Evolutionary conservation across 2,329 filamentous ascomycete species (phyloP), one percentile per base, ranked within the genome.

Genomic region (Pseudocercospora fijiensis): DNA sequence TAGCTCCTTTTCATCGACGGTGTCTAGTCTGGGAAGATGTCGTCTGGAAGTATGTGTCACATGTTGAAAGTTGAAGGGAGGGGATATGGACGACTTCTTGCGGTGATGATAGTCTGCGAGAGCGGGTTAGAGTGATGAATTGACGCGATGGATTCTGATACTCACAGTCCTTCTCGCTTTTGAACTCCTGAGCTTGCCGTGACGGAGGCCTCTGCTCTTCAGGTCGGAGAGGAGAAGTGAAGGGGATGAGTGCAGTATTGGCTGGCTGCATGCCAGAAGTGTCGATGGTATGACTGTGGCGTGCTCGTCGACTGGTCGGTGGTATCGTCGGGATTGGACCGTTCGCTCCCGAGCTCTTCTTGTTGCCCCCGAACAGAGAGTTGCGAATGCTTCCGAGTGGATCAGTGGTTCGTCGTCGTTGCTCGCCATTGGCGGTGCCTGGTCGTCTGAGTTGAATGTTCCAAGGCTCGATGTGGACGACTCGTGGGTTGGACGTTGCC

Each of bases 11-110:
- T 83, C 79, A 59, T 81, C 79, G 11, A 82, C 78, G 33, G 79
- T 80, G 43, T 85, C 81, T 20, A 87, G 75, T 3, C 78, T 77
- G 30, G 82, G 79, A 61, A 86, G 80, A 61, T 87, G 82, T 24
- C 81, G 75, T 24, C 82, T 81, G 61, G 82, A 81, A 27, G 85
- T 85, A 71, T 88, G 85, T 37, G 84, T 85, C 58, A 88, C 75
- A 70, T 88, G 86, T 66, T 88, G 85, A 71, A 88, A 88, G 69
- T 86, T 84, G 74, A 86, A 88, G 1, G 86, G 86, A 62, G 82
- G 81, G 0, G 86, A 88, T 58, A 88, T 88, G 62, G 78, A 77
- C 47, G 75, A 76, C 72, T 84, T 84, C 59, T 69, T 73, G 11
- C 72, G 66, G 56, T 74, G 68, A 10, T 67, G 69, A 58, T 73